Evolutionary conservation across 768 basidiomycete species (phyloP), one percentile per base, ranked within the genome.

Genomic region (Baorangia bicolor): DNA sequence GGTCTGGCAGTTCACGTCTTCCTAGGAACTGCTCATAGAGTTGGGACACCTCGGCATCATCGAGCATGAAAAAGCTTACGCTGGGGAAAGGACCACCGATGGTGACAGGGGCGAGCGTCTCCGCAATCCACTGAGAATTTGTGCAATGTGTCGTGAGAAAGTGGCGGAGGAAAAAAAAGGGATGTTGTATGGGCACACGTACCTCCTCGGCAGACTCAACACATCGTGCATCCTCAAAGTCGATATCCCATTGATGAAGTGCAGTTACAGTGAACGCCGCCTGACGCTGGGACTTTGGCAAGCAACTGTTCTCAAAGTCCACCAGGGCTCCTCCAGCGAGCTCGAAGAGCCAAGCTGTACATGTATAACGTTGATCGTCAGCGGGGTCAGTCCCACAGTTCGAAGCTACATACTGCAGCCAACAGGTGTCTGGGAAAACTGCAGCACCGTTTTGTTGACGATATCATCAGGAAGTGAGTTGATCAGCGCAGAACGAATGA

Each of bases 171-270:
- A 16, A 47, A 41, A 35, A 28, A 43, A 31, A 41, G 12, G 30
- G 37, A 38, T 1, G 12, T 28, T 4, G n/a, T 11, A n/a, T n/a
- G 10, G 13, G 11, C 3, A 60, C 13, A 38, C 79, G 62, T 53
- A 88, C 89, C 72, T 89, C 87, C 71, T 94, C 91, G 16, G 92
- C 93, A 39, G 91, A 87, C 49, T 78, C 78, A 42, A 92, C 78
- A 59, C 93, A 96, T n/a, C 83, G 77, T 41, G 86, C 83, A 65
- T 96, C 93, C 58, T 88, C 82, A 40, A 88, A 74, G 30, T 86
- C 81, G 74, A 94, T 87, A 57, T 91, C 88, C 94, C 94, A 96
- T 67, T 96, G 94, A 69, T 95, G 94, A 25, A 95, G 77, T 18
- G 94, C 93, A 3, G 91, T 89, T 51, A 96, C 84, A 3, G 90